Evolutionary conservation across 805 yeast species (phyloP), one percentile per base, ranked within the genome.

Genomic region (Vanderwaltozyma tropicalis): DNA sequence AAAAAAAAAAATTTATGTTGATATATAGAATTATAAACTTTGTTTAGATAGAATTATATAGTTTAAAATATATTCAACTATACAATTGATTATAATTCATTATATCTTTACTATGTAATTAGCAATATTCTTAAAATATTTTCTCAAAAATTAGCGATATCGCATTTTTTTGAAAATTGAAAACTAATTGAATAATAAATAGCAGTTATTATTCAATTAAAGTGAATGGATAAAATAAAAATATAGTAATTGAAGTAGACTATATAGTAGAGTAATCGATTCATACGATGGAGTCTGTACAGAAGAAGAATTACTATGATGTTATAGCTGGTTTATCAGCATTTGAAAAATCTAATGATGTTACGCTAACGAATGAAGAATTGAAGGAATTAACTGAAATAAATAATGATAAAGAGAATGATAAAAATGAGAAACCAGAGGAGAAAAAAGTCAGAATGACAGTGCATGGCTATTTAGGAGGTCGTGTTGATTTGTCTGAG

Each of bases 401-500:
- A 35, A 62, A 49, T 11, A 55, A 50, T 7, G 57, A 49, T 7
- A 43, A 42, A 2, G 45, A 42, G 1, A 44, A 42, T 1, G 46
- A 42, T 4, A 45, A 43, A 2, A 30, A 43, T 25, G 43, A 38
- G 33, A 30, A 41, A 28, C 26, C 35, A 29, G 24, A 39, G 28
- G 36, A 40, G 25, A 29, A 31, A 16, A 15, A 42, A 29, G 20
- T 46, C 28, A 25, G 37, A 28, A 42, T 45, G 18, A 48, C 48
- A 12, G 53, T 57, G 2, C 63, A 58, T 40, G 53, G 53, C 4
- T 58, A 55, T 29, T 40, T 58, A 8, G 61, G 63, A 2, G 55
- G 56, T 11, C 50, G 48, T 37, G 52, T 49, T 12, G 53, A 52
- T 31, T 15, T 46, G 3, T 47, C 44, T 12, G 54, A 52, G 18